Percentiles rank a stretch among this genome's conserved stretches.
Evolutionary conservation across 192 early-diverging fungal genomes (phyloP).

Genomic region (Coemansia brasiliensis): DNA sequence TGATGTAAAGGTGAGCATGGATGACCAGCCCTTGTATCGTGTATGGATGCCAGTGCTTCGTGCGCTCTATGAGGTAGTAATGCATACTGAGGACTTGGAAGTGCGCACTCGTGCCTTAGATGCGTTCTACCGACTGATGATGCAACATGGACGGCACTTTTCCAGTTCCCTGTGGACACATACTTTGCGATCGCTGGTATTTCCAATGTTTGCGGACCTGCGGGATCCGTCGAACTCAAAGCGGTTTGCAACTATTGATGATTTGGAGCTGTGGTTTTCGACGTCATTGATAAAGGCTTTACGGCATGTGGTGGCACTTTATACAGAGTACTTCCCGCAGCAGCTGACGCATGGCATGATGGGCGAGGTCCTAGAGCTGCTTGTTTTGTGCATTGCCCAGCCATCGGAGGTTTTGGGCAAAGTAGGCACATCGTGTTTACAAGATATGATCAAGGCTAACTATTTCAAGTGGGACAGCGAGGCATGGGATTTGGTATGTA

Average conservation of each 20-base stretch:
- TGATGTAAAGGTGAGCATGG: conserved; percentile 23
- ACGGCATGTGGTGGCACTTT: conserved; percentile 83
- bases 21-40: conserved; percentile 64
- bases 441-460: conserved; percentile 84
- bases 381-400: conserved; percentile 86
- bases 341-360: conserved; percentile 73
- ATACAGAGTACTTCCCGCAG: conserved; percentile 67
- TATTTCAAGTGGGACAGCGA: conserved; percentile 66
- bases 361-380: conserved; percentile 74
- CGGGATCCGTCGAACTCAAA: conserved; percentile 53
- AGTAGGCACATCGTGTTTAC: conserved; percentile 88
- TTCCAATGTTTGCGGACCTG: conserved; percentile 88
- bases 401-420: conserved; percentile 88
- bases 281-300: conserved; percentile 93
- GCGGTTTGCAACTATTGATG: conserved; percentile 78
- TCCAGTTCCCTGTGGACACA: conserved; percentile 79
- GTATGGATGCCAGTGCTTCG: conserved; percentile 89
- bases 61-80: conserved; percentile 84
- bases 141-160: conserved; percentile 72
- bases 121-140: conserved; percentile 83
- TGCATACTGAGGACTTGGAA: conserved; percentile 89
- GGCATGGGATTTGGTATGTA: conserved; percentile 74
- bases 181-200: conserved; percentile 79
- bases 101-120: conserved; percentile 83
- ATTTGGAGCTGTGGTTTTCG: conserved; percentile 89